A percentile compares a stretch with the other conserved stretches of the same genome.
Evolutionary conservation across 306 rosid species (phyloP).

Genomic region (Medicago arabica): DNA sequence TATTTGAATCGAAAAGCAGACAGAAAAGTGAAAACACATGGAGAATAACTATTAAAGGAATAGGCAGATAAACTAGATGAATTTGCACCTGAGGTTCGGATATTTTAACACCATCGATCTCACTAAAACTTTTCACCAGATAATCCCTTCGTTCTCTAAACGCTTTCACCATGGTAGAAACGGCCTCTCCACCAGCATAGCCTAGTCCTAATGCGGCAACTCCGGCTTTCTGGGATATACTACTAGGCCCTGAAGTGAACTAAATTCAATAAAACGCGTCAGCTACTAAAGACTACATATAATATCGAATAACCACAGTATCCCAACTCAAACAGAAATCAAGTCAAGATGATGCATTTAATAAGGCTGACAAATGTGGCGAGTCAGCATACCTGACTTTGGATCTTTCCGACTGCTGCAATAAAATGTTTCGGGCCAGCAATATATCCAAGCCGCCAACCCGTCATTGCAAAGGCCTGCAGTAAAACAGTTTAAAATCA

Average conservation of each 20-base stretch:
- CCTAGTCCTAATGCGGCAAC: constrained; percentile 96
- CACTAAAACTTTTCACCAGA: constrained; percentile 80
- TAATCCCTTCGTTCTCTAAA: constrained; percentile 90
- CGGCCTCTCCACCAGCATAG: constrained; percentile 93
- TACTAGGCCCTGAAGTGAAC: constrained; percentile 94
- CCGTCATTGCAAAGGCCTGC: constrained; percentile 98
- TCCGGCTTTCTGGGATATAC: constrained; percentile 92
- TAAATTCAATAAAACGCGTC: constrained; percentile 48
- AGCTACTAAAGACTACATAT: constrained; percentile 23
- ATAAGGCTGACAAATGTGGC: constrained; percentile 15
- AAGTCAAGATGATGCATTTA: constrained; percentile 12
- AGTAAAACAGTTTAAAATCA: constrained; percentile 41
- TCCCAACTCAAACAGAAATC: constrained; percentile 31
- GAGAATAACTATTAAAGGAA: constrained; percentile 18
- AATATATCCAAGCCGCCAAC: constrained; percentile 97
- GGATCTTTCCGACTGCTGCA: constrained; percentile 81
- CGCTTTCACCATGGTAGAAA: constrained; percentile 85
- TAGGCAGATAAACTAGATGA: constrained; percentile 20
- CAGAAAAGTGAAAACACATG: not conserved
- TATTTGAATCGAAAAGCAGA: constrained; percentile 8
- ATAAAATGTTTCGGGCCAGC: constrained; percentile 97
- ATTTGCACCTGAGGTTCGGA: constrained; percentile 81
- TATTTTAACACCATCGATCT: constrained; percentile 78
- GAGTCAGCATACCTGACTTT: constrained; percentile 79
- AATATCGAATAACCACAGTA: constrained; percentile 8